Percentiles rank a stretch among this genome's conserved stretches.
These are phyloP conservation scores for Elsinoe ampelina DNA, from an alignment of 2,329 filamentous ascomycete genomes.

Conservation along the genomic window DNA sequence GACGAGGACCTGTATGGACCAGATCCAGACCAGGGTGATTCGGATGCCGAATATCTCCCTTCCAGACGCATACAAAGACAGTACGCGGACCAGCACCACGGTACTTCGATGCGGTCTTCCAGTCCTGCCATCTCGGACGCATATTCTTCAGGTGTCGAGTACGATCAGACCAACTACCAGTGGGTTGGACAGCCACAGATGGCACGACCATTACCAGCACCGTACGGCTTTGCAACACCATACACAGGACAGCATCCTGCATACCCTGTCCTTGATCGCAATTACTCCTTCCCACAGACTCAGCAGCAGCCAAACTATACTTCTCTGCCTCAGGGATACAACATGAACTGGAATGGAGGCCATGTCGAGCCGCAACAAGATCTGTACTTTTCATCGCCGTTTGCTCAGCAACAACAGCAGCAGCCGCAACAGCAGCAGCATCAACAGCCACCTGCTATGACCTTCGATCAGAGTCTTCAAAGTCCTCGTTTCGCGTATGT, in stretches of 20 bases:
- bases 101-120: neutral
- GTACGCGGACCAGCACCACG: neutral
- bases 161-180: neutral
- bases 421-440: constrained; percentile 24
- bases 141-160: constrained; percentile 5
- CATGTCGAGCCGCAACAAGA: neutral
- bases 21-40: constrained; percentile 27
- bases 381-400: neutral
- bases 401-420: constrained; percentile 28
- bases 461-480: constrained; percentile 11
- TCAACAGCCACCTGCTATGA: constrained; percentile 8
- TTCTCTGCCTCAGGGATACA: neutral
- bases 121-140: constrained; percentile 1
- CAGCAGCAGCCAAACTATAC: neutral
- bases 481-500: neutral
- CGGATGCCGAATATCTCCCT: constrained; percentile 23
- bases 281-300: neutral
- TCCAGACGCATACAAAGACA: constrained; percentile 10
- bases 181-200: constrained; percentile 1
- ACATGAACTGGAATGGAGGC: neutral
- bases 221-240: neutral
- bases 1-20: constrained; percentile 27
- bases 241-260: neutral
- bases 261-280: neutral
- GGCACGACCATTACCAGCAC: neutral